Percentiles rank a stretch among this genome's conserved stretches.
Conservation (phyloP, 768 basidiomycete species). For the Tricholoma sp. region DNA sequence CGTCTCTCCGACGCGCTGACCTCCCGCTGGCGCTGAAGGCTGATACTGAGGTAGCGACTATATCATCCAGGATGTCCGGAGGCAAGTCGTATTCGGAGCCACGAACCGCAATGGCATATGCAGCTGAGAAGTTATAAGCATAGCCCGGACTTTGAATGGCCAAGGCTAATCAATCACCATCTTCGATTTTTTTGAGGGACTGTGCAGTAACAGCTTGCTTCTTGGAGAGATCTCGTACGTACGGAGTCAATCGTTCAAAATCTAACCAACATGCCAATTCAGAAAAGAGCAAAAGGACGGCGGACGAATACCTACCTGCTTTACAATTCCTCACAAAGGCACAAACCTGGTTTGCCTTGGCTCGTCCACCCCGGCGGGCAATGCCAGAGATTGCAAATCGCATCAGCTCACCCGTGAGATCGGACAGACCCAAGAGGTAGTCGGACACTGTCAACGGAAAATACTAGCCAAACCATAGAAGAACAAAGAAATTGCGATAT, state of each 20-base stretch:
- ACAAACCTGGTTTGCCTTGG: constrained; percentile 59
- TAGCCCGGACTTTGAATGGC: constrained; percentile 4
- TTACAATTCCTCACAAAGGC: constrained; percentile 70
- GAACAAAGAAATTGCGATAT: neutral
- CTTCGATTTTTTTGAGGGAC: constrained; percentile 94
- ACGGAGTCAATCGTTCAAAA: constrained; percentile 72
- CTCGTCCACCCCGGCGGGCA: constrained; percentile 56
- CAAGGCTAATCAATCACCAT: constrained; percentile 45
- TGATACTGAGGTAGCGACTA: constrained; percentile 49
- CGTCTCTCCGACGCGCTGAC: constrained; percentile 13
- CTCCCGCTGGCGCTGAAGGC: constrained; percentile 13
- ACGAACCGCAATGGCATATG: constrained; percentile 67
- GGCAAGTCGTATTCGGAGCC: constrained; percentile 70
- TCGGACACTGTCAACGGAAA: constrained; percentile 75
- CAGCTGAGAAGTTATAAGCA: constrained; percentile 36
- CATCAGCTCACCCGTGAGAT: constrained; percentile 97
- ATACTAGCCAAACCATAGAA: constrained; percentile 41
- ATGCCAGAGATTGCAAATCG: constrained; percentile 86
- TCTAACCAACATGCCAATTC: constrained; percentile 35
- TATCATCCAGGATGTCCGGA: constrained; percentile 62
- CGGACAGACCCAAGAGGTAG: constrained; percentile 88
- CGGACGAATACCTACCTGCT: constrained; percentile 41
- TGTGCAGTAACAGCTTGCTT: constrained; percentile 84
- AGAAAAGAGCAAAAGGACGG: neutral
- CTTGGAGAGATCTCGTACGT: constrained; percentile 69